Evolutionary conservation across 2,329 filamentous ascomycete genomes (phyloP).

Genomic region (Botrytis fabae): DNA sequence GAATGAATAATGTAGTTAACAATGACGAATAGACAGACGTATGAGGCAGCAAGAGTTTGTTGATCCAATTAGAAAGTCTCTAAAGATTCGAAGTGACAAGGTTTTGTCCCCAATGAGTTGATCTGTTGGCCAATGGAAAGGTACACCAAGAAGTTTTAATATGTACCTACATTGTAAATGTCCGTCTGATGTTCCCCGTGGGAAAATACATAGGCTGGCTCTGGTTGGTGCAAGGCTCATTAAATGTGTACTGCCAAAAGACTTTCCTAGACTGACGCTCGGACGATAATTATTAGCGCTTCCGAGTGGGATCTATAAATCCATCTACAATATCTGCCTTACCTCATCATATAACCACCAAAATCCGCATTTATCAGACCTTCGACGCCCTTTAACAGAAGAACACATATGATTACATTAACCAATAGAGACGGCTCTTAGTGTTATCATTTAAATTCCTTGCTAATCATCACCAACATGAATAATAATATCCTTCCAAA

Average conservation of each 20-base stretch:
- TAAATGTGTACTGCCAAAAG: background rate
- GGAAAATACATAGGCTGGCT: background rate
- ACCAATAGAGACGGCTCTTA: background rate
- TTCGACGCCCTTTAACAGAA: background rate
- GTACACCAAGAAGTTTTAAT: background rate
- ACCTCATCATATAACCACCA: background rate
- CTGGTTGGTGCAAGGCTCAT: background rate
- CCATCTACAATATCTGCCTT: background rate
- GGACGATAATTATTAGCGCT: background rate
- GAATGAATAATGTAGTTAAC: background rate
- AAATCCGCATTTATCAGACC: background rate
- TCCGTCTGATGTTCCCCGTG: background rate
- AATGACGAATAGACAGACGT: background rate
- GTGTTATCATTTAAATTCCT: background rate
- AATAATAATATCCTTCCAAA: constrained; percentile 35
- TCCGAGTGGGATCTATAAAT: background rate
- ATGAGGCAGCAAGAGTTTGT: background rate
- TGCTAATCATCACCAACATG: constrained; percentile 27
- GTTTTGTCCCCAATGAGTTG: background rate
- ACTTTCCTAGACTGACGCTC: background rate
- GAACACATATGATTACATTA: background rate
- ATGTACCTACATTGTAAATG: background rate
- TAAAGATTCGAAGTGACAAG: background rate
- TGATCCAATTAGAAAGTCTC: background rate
- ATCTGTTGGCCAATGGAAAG: background rate